Percentiles rank a stretch among this genome's conserved stretches.
Conservation (phyloP, 139 green algal species). For the Chlorella sp. region DNA sequence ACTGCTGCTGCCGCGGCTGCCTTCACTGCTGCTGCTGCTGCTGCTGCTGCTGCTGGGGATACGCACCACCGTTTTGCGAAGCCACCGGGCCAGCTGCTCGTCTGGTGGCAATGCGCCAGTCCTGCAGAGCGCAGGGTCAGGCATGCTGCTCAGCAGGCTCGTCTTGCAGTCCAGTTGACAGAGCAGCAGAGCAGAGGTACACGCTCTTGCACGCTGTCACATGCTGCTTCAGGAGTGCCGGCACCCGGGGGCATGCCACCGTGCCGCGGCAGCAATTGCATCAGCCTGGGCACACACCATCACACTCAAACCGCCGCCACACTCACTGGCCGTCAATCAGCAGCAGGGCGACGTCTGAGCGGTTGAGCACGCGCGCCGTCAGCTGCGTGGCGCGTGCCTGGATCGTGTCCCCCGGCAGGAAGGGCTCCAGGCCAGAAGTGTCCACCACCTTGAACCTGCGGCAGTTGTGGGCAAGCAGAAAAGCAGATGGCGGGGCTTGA, state of each 20-base stretch:
- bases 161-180: too few species aligned
- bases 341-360: slow-evolving; percentile 72
- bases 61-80: slow-evolving; percentile 41
- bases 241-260: too few species aligned
- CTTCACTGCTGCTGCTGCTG: not conserved
- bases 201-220: too few species aligned
- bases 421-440: slow-evolving; percentile 90
- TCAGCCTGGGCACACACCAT: too few species aligned
- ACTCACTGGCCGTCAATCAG: slow-evolving; percentile 80
- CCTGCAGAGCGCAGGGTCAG: slow-evolving; percentile 26
- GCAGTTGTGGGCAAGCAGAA: not conserved
- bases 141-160: too few species aligned
- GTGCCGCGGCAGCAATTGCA: too few species aligned
- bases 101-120: slow-evolving; percentile 65
- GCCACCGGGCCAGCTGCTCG: slow-evolving; percentile 77
- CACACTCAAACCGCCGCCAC: not conserved
- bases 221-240: too few species aligned
- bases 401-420: slow-evolving; percentile 49
- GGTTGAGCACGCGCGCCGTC: slow-evolving; percentile 59
- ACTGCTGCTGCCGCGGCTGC: not conserved
- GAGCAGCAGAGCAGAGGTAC: too few species aligned
- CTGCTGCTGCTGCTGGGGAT: not conserved
- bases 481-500: too few species aligned
- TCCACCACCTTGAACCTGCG: slow-evolving; percentile 80
- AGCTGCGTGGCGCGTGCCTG: slow-evolving; percentile 71